Percentiles rank a stretch among this genome's conserved stretches.
phyloP scores from a whole-genome alignment of 1,284 basidiomycete species.

The Tetrapyrgos nigripes region DNA sequence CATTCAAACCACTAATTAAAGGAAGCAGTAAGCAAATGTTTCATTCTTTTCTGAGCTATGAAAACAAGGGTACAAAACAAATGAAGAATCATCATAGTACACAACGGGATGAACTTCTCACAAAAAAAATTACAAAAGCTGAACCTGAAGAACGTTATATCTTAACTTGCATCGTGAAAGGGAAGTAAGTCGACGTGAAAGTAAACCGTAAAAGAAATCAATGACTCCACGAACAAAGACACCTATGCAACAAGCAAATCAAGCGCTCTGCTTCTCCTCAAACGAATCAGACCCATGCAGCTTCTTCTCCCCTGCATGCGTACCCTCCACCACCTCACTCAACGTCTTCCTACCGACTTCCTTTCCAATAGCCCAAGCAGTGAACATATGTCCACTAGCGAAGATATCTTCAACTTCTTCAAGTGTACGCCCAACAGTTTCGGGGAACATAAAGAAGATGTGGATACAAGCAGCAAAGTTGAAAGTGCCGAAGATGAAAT shows the following conservation, averaged over 20 bases:
- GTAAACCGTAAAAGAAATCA: too few relatives aligned
- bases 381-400: slow-evolving; percentile 67
- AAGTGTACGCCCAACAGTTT: slow-evolving; percentile 73
- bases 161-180: too few relatives aligned
- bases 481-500: slow-evolving; percentile 82
- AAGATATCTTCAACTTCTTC: slow-evolving; percentile 84
- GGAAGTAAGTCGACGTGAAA: too few relatives aligned
- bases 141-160: too few relatives aligned
- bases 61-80: too few relatives aligned
- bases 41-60: too few relatives aligned
- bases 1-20: too few relatives aligned
- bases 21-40: too few relatives aligned
- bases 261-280: slow-evolving; percentile 12
- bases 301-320: slow-evolving; percentile 4
- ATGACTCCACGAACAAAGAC: too few relatives aligned
- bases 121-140: too few relatives aligned
- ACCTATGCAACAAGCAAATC: neutral
- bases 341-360: slow-evolving; percentile 69
- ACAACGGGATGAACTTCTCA: too few relatives aligned
- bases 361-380: slow-evolving; percentile 73
- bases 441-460: slow-evolving; percentile 76
- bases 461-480: slow-evolving; percentile 76
- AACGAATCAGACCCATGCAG: neutral
- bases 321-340: slow-evolving; percentile 42
- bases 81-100: too few relatives aligned